phyloP scores from a whole-genome alignment of 352 stramenopile genomes.

The Aphanomyces cochlioides region DNA sequence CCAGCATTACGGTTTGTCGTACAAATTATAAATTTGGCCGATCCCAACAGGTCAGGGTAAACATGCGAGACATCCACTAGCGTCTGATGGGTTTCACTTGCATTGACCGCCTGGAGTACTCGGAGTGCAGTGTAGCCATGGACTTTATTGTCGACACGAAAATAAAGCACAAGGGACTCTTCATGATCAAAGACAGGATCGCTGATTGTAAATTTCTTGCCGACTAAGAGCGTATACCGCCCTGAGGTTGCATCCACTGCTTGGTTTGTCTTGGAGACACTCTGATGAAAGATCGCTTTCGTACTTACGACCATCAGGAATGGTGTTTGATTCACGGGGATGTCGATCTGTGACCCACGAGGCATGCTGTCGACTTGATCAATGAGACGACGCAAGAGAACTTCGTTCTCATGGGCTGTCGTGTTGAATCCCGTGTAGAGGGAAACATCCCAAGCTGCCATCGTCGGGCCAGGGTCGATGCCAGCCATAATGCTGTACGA shows the following conservation, averaged over 20 bases:
- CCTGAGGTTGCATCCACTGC: neutral
- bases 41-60: neutral
- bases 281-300: neutral
- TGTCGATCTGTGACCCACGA: neutral
- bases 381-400: neutral
- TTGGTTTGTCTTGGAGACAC: neutral
- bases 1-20: neutral
- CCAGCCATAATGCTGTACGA: neutral
- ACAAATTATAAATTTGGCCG: neutral
- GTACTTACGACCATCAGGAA: neutral
- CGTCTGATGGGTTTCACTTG: neutral
- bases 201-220: neutral
- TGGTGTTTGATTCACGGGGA: neutral
- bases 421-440: slow-evolving; percentile 1
- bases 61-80: neutral
- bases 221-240: neutral
- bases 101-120: neutral
- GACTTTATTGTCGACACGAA: neutral
- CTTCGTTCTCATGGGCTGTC: neutral
- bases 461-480: neutral
- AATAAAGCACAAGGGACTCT: neutral
- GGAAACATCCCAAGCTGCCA: neutral
- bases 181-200: neutral
- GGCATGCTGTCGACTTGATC: neutral
- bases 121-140: neutral